Conservation (phyloP, 1,139 yeast genomes). For the Suhomyces bribrorum region DNA sequence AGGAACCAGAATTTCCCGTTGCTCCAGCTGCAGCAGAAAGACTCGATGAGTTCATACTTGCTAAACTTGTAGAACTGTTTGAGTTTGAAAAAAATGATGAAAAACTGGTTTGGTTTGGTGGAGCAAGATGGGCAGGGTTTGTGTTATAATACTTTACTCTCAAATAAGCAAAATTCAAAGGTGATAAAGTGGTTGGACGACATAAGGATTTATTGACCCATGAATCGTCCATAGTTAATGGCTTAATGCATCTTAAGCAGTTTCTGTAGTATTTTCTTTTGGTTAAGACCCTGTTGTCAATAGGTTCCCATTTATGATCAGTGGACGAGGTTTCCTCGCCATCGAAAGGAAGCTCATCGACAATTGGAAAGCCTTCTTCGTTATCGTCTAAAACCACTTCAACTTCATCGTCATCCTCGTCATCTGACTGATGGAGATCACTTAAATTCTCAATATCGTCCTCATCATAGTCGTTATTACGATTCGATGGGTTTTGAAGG, state of each 20-base stretch:
- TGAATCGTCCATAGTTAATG: constrained; percentile 51
- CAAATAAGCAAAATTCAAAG: constrained; percentile 29
- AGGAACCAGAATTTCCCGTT: constrained; percentile 4
- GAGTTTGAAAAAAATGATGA: constrained; percentile 12
- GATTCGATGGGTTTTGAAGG: not conserved
- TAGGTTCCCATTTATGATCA: constrained; percentile 51
- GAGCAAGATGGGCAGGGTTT: constrained; percentile 2
- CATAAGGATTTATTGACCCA: constrained; percentile 56
- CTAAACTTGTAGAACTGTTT: constrained; percentile 22
- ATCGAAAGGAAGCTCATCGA: not conserved
- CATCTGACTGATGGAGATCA: constrained; percentile 40
- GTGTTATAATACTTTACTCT: constrained; percentile 21
- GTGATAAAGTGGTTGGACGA: constrained; percentile 43
- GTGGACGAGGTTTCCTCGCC: not conserved
- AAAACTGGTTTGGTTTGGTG: constrained; percentile 1
- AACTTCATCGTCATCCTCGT: constrained; percentile 34
- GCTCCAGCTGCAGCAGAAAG: constrained; percentile 4
- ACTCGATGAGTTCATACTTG: constrained; percentile 19
- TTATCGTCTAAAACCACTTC: constrained; percentile 17
- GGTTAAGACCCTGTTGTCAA: constrained; percentile 35
- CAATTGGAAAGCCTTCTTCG: constrained; percentile 16
- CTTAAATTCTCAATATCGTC: constrained; percentile 35
- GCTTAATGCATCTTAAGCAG: constrained; percentile 59
- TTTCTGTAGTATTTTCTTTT: constrained; percentile 51
- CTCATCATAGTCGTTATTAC: constrained; percentile 26